phyloP scores from a whole-genome alignment of 139 green algal genomes.

The Chlamydomonas incerta region DNA sequence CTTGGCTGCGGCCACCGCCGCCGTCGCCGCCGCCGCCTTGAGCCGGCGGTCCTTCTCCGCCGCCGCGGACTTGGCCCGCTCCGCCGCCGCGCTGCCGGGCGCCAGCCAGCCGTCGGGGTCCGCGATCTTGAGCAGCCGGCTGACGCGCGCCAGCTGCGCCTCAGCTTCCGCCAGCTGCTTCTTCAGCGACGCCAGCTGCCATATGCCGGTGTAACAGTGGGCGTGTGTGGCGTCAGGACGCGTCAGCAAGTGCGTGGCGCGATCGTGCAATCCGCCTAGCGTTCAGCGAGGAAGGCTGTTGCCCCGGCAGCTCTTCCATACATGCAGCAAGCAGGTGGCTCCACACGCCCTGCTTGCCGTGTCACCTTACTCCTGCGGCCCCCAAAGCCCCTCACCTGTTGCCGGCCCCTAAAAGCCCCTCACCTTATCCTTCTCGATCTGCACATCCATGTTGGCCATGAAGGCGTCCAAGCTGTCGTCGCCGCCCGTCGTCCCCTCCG shows the following conservation, averaged over 20 bases:
- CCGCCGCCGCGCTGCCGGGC: constrained; percentile 55
- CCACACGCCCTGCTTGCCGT: no score
- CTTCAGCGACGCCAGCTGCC: constrained; percentile 61
- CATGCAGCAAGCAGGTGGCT: no score
- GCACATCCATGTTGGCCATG: constrained; percentile 72
- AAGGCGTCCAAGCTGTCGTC: constrained; percentile 83
- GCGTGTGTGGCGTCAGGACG: no score
- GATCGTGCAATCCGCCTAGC: no score
- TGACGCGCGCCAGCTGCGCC: constrained; percentile 61
- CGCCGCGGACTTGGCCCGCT: constrained; percentile 26
- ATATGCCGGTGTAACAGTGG: no score
- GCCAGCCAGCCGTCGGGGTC: constrained; percentile 80
- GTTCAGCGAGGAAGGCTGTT: no score
- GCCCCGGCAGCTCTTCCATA: no score
- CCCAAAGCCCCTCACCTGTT: no score
- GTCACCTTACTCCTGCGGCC: no score
- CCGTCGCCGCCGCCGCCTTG: constrained; percentile 20
- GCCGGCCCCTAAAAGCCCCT: background rate
- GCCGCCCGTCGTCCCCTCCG: constrained; percentile 21
- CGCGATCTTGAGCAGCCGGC: constrained; percentile 74
- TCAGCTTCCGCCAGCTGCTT: constrained; percentile 67
- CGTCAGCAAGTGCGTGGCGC: no score
- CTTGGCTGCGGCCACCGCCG: constrained; percentile 22
- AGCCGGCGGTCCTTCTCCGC: constrained; percentile 6
- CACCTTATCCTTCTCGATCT: constrained; percentile 79